Conservation (phyloP, 192 early-diverging fungal species). For the Mortierella claussenii region DNA sequence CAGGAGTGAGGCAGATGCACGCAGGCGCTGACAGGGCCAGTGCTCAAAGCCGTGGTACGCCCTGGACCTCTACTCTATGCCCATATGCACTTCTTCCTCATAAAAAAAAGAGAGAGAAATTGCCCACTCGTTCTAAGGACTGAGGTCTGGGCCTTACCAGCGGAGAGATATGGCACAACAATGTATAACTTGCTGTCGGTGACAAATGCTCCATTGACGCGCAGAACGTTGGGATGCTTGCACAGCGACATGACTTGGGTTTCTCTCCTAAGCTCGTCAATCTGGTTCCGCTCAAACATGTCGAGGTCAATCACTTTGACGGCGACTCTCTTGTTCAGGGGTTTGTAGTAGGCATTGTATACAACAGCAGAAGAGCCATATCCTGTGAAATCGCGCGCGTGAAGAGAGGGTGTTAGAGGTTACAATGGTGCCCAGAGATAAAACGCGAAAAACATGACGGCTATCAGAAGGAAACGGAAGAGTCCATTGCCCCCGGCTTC, state of each 20-base stretch:
- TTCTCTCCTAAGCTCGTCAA: constrained; percentile 89
- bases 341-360: constrained; percentile 82
- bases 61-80: no score
- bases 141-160: constrained; percentile 55
- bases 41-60: no score
- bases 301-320: constrained; percentile 92
- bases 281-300: constrained; percentile 91
- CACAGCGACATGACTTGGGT: constrained; percentile 88
- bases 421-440: no score
- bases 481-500: no score
- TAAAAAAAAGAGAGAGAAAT: no score
- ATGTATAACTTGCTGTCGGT: constrained; percentile 82
- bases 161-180: constrained; percentile 84
- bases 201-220: constrained; percentile 88
- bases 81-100: no score
- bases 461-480: no score
- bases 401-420: no score
- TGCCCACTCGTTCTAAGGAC: background rate
- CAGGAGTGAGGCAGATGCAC: background rate
- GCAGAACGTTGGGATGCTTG: constrained; percentile 85
- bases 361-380: constrained; percentile 91
- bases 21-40: no score
- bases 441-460: no score
- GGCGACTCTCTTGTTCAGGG: constrained; percentile 73
- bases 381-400: no score